Percentiles rank a stretch among this genome's conserved stretches.
Conservation (phyloP, 1,284 basidiomycete genomes). For the Gymnopus androsaceus region DNA sequence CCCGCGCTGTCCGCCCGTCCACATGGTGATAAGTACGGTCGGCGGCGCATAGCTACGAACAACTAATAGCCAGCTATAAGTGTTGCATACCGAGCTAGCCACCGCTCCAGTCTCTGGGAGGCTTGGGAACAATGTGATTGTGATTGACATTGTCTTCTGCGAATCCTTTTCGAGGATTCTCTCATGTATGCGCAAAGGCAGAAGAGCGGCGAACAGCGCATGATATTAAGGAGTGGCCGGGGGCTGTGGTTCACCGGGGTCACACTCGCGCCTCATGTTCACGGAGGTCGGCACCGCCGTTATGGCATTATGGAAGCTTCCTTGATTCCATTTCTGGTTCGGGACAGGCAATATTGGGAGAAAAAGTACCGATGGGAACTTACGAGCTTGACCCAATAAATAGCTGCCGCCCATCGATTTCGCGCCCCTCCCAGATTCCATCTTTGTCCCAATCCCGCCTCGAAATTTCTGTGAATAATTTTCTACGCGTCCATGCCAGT, state of each 20-base stretch:
- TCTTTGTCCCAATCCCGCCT: slow-evolving; percentile 4
- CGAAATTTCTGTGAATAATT: not conserved
- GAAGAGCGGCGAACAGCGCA: not conserved
- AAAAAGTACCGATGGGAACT: slow-evolving; percentile 11
- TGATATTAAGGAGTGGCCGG: slow-evolving; percentile 1
- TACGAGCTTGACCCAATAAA: slow-evolving; percentile 8
- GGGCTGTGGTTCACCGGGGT: no score
- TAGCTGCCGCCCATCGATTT: slow-evolving; percentile 3
- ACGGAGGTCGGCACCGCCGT: slow-evolving; percentile 9
- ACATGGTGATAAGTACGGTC: not conserved
- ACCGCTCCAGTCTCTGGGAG: not conserved
- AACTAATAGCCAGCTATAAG: no score
- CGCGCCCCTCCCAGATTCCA: slow-evolving; percentile 1
- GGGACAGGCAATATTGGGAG: not conserved
- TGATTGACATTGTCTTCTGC: not conserved
- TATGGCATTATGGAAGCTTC: slow-evolving; percentile 8
- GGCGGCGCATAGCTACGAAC: not conserved
- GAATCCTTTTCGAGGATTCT: not conserved
- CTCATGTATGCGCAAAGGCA: not conserved
- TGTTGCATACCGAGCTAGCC: no score
- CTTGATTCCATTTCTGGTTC: slow-evolving; percentile 10
- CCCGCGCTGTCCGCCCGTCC: not conserved
- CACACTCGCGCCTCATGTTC: slow-evolving; percentile 7
- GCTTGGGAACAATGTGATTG: not conserved
- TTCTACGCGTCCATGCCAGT: not conserved